phyloP scores from a whole-genome alignment of 192 early-diverging fungal species.

The Jimgerdemannia lactiflua region DNA sequence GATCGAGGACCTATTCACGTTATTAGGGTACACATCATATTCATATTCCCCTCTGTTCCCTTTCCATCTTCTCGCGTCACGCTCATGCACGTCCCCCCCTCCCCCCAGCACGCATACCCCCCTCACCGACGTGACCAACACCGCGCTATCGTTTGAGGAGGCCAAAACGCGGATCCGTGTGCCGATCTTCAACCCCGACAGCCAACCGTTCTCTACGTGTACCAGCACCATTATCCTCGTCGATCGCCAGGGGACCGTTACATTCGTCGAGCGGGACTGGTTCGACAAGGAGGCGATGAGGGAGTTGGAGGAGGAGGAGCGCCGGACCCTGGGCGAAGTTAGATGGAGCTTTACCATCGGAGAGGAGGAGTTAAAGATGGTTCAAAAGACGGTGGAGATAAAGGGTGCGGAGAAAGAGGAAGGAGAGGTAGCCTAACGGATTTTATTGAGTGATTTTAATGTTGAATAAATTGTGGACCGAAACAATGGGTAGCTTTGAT shows the following conservation, averaged over 20 bases:
- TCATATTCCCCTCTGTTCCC: no score
- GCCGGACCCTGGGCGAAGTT: background rate
- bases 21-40: constrained; percentile 23
- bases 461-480: no score
- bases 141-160: background rate
- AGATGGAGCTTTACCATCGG: background rate
- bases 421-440: no score
- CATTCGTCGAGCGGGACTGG: constrained; percentile 31
- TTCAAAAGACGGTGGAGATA: background rate
- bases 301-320: background rate
- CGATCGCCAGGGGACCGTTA: constrained; percentile 26
- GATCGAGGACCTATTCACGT: constrained; percentile 27
- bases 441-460: no score
- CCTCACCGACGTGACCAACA: background rate
- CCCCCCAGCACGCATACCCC: background rate
- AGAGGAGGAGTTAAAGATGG: background rate
- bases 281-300: background rate
- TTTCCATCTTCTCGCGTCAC: no score
- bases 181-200: background rate
- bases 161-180: background rate
- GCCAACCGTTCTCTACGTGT: constrained; percentile 28
- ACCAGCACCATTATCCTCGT: constrained; percentile 39
- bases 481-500: no score
- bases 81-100: no score
- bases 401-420: background rate